Conservation (phyloP, 2,329 filamentous ascomycete species). For the Macroventuria anomochaeta region DNA sequence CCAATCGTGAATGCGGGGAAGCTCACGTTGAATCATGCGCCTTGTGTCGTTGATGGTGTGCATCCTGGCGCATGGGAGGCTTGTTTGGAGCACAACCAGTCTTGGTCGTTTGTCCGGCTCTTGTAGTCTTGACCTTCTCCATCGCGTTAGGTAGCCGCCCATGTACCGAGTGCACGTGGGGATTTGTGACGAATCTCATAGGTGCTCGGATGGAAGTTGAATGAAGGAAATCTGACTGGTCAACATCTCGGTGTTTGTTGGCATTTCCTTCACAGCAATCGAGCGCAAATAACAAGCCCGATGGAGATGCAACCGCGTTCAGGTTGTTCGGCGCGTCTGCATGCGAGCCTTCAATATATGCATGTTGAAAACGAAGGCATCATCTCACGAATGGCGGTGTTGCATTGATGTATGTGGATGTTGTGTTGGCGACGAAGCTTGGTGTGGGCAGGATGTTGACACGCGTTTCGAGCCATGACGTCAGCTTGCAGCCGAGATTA, state of each 20-base stretch:
- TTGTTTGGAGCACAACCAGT: conserved; percentile 17
- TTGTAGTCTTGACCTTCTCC: conserved; percentile 30
- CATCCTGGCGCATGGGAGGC: conserved; percentile 21
- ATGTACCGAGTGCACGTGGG: conserved; percentile 18
- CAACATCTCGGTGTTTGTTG: neutral
- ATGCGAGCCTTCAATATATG: conserved; percentile 2
- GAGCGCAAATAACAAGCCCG: neutral
- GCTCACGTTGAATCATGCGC: conserved; percentile 15
- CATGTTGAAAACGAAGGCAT: neutral
- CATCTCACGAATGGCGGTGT: neutral
- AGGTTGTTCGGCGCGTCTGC: neutral
- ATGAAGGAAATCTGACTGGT: neutral
- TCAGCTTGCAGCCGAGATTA: conserved; percentile 1
- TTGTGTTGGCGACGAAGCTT: conserved; percentile 1
- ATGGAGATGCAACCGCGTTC: neutral
- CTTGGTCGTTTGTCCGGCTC: conserved; percentile 18
- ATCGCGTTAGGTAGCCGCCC: conserved; percentile 25
- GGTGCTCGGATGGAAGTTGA: conserved; percentile 2
- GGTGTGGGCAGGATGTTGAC: conserved; percentile 5
- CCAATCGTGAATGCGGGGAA: conserved; percentile 17
- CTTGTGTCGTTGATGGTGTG: conserved; percentile 3
- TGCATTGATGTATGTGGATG: neutral
- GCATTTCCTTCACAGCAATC: neutral
- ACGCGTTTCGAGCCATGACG: neutral
- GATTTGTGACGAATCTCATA: conserved; percentile 4